Base-by-base conservation (phyloP, 1,284 basidiomycete species). In the Garcileccinum viscosum region DNA sequence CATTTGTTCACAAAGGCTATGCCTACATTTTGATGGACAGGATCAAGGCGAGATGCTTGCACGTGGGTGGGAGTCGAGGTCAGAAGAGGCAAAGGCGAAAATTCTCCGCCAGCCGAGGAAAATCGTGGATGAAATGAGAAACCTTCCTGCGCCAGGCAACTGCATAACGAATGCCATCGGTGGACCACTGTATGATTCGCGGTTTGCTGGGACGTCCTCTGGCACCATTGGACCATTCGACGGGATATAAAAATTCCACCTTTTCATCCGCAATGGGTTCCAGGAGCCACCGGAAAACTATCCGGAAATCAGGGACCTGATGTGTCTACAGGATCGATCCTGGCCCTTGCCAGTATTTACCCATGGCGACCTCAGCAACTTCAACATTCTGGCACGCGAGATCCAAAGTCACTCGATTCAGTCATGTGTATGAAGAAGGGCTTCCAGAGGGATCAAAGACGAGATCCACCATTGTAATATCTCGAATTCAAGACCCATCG, bases 401-500 rank as follows among this genome's bases (percentile, higher is more conserved):
- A 19, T 40, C 19, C 38, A 40, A 17, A 11, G 85, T 93, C 0
- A 76, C 78, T 5, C 72, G 59, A 22, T 84, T 93, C 53, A 90
- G 87, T 71, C 92, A 90, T 74, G 75, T 88, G 24, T 92, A 89
- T 72, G 79, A 87, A 87, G 79, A 87, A 87, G 72, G 81, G 84
- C 35, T 81, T 83, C 2, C 44, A 1, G 58, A 74, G 72, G 30
- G 75, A 68, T 32, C 81, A 84, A 78, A 84, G 69, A 60, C 61
- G 64, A 19, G 63, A n/a, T n/a, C n/a, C n/a, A n/a, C n/a, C n/a
- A n/a, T n/a, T n/a, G n/a, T n/a, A 58, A 22, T 44, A 38, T 8
- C 11, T 44, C 8, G 22, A 14, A 32, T 11, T 15, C 50, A 15
- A n/a, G 8, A 53, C 9, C 9, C 27, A 3, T 33, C 22, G 24